Base-by-base conservation (phyloP, 2,329 filamentous ascomycete genomes). In the Epichloe baconii region DNA sequence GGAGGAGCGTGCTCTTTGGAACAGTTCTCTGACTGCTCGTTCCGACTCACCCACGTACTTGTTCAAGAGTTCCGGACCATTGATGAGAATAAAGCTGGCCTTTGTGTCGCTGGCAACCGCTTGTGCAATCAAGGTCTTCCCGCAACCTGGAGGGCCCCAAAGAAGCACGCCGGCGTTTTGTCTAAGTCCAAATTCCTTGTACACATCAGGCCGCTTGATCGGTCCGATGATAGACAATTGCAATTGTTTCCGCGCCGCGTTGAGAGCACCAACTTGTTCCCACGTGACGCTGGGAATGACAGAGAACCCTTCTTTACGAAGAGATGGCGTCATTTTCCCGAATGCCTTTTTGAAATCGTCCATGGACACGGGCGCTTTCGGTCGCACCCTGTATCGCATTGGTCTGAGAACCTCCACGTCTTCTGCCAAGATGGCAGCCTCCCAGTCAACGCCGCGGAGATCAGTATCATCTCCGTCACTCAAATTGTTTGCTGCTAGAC, bases 21-120 rank as follows among this genome's bases (percentile, higher is more conserved):
- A 98, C 0, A 97, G 85, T 64, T 95, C 88, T 21, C 93, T 83
- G 1, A 98, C 86, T 0, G 90, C 88, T 11, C 91, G 85, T 69
- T 98, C 93, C 6, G 88, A 94, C 68, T 98, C 93, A 58, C 93
- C 93, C 10, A 98, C 90, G 64, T 91, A 98, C 68, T 97, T 98
- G 74, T 97, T 97, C 44, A 98, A 78, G 10, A 98, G 75, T 65
- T 98, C 93, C 0, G 93, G 93, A 0, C 93, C 93, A 68, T 96
- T 96, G 68, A 98, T 88, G 49, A 88, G 89, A 68, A 98, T 98
- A 72, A 98, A 98, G 68, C 95, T 97, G 46, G 93, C 93, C 65
- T 91, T 88, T 7, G 86, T 90, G 65, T 95, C 89, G 66, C 95
- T 95, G 51, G 93, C 93, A 4, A 96, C 89, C 3, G 93, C 93